These are phyloP conservation scores for Sporothrix mexicana DNA, from an alignment of 2,329 filamentous ascomycete species.

Conservation along the genomic window DNA sequence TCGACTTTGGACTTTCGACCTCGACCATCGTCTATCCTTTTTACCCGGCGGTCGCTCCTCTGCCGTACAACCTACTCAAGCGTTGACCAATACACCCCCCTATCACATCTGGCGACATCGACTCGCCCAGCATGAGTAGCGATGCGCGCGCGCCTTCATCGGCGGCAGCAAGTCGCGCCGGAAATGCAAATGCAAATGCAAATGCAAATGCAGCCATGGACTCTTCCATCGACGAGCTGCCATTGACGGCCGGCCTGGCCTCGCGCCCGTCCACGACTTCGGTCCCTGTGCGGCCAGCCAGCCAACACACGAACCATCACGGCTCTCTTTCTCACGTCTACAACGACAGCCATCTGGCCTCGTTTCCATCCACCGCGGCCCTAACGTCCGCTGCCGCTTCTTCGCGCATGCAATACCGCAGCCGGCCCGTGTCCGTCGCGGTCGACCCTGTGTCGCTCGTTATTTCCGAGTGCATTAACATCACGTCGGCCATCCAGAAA, in stretches of 20 bases:
- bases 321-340: not conserved
- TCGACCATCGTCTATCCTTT: not conserved
- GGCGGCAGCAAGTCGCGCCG: constrained; percentile 21
- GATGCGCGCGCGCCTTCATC: constrained; percentile 43
- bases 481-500: constrained; percentile 98
- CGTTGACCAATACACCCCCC: too few species aligned
- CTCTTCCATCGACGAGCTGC: constrained; percentile 37
- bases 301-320: constrained; percentile 21
- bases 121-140: constrained; percentile 44
- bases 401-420: constrained; percentile 63
- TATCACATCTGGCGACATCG: not conserved
- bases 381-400: constrained; percentile 37
- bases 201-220: constrained; percentile 42
- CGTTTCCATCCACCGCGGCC: constrained; percentile 1
- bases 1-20: not conserved
- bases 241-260: constrained; percentile 31
- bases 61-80: not conserved
- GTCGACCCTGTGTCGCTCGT: constrained; percentile 91
- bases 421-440: constrained; percentile 73
- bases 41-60: not conserved
- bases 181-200: too few species aligned
- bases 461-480: constrained; percentile 97
- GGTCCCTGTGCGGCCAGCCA: constrained; percentile 41
- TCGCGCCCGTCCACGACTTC: constrained; percentile 32
- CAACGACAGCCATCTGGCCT: not conserved